Percentiles rank a stretch among this genome's conserved stretches.
Conservation (phyloP, 2,329 filamentous ascomycete genomes). For the Capronia coronata region DNA sequence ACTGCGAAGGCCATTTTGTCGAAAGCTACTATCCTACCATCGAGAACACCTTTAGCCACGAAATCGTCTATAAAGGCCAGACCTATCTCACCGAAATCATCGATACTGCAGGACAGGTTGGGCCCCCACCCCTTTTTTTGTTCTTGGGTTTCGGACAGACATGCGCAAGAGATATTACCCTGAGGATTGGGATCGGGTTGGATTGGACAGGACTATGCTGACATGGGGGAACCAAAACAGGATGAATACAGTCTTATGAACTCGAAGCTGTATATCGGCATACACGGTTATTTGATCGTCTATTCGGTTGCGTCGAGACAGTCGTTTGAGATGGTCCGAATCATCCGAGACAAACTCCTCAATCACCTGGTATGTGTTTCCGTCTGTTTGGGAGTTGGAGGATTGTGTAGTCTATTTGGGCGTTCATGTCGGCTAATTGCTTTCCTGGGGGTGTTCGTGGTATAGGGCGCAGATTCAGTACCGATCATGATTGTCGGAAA, state of each 20-base stretch:
- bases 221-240: too few species aligned
- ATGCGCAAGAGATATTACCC: too few species aligned
- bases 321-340: conserved; percentile 94
- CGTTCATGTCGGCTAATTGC: too few species aligned
- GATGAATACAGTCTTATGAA: conserved; percentile 99
- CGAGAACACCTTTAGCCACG: conserved; percentile 96
- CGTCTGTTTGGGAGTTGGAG: conserved; percentile 1
- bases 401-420: too few species aligned
- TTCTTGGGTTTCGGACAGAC: too few species aligned
- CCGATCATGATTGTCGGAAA: conserved; percentile 94
- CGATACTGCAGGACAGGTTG: conserved; percentile 88
- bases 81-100: conserved; percentile 96
- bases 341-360: conserved; percentile 94
- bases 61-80: conserved; percentile 85
- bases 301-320: conserved; percentile 94
- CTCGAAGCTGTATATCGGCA: conserved; percentile 94
- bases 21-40: conserved; percentile 99
- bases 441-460: not conserved
- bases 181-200: too few species aligned
- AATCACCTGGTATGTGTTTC: conserved; percentile 68
- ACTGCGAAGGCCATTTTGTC: conserved; percentile 95
- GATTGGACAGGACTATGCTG: too few species aligned
- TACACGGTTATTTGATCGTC: conserved; percentile 96
- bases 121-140: not conserved
- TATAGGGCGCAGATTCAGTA: conserved; percentile 79